Evolutionary conservation across 129 eudicot genomes (phyloP).

Genomic region (Kitagawia praeruptora): DNA sequence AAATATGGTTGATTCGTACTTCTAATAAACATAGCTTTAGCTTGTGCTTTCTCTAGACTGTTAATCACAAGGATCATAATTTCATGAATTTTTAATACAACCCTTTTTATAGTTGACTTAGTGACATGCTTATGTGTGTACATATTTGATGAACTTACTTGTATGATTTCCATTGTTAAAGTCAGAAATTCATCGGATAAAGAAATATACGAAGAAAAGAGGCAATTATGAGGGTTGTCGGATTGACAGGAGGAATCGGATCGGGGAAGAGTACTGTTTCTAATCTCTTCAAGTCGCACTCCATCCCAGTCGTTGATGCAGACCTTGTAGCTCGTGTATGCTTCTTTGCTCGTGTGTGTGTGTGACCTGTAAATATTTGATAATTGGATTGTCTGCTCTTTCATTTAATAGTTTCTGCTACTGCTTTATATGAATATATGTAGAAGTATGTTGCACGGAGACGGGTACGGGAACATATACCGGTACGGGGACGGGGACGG

Average conservation of each 20-base stretch:
- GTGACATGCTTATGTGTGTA: neutral
- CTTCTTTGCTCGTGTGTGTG: neutral
- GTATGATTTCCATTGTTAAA: neutral
- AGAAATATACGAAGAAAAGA: neutral
- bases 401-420: neutral
- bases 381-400: neutral
- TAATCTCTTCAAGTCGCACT: slow-evolving; percentile 69
- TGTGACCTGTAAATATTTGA: neutral
- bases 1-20: too few species aligned
- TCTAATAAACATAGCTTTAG: too few species aligned
- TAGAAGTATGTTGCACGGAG: too few species aligned
- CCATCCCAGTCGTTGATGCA: slow-evolving; percentile 83
- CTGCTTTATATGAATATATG: neutral
- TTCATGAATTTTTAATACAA: neutral
- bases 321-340: slow-evolving; percentile 91
- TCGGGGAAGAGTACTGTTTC: slow-evolving; percentile 89
- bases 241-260: slow-evolving; percentile 89
- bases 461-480: too few species aligned
- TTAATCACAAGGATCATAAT: neutral
- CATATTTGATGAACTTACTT: neutral
- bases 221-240: slow-evolving; percentile 58
- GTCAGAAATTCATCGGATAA: neutral
- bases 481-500: too few species aligned
- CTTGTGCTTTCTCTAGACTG: too few species aligned
- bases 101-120: neutral